Percentiles rank a stretch among this genome's conserved stretches.
These are phyloP conservation scores for Yamadazyma sp. DNA, from an alignment of 805 yeast genomes.

Conservation along the genomic window DNA sequence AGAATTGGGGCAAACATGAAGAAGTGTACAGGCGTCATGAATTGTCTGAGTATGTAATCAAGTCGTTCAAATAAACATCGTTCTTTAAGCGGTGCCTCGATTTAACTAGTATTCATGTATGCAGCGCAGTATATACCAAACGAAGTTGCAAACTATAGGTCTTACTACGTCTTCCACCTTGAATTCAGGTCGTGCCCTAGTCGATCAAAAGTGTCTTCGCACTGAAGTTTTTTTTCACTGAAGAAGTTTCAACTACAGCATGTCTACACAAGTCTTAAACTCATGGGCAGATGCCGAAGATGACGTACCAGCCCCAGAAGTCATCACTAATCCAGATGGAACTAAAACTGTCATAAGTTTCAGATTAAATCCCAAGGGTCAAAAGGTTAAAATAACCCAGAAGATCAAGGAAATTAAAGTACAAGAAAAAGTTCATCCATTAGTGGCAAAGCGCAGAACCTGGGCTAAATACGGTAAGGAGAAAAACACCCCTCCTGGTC, in stretches of 20 bases:
- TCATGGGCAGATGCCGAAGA: constrained; percentile 77
- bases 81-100: too few species aligned
- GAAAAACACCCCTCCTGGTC: constrained; percentile 70
- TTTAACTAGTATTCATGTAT: too few species aligned
- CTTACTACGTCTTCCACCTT: too few species aligned
- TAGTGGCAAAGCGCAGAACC: constrained; percentile 81
- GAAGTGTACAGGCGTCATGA: constrained; percentile 52
- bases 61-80: too few species aligned
- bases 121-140: too few species aligned
- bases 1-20: constrained; percentile 61
- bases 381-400: constrained; percentile 85
- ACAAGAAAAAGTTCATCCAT: constrained; percentile 78
- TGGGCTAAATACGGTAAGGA: constrained; percentile 92
- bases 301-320: constrained; percentile 70
- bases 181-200: not conserved
- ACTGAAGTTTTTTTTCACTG: constrained; percentile 12
- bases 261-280: constrained; percentile 39
- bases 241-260: constrained; percentile 8
- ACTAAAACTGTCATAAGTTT: constrained; percentile 84
- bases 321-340: constrained; percentile 80
- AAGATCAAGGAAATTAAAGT: constrained; percentile 74
- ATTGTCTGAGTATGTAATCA: constrained; percentile 34
- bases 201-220: constrained; percentile 1
- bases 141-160: too few species aligned
- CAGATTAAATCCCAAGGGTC: constrained; percentile 72